These are phyloP conservation scores for Apiotrichum akiyoshidainum DNA, from an alignment of 1,284 basidiomycete species.

Conservation along the genomic window DNA sequence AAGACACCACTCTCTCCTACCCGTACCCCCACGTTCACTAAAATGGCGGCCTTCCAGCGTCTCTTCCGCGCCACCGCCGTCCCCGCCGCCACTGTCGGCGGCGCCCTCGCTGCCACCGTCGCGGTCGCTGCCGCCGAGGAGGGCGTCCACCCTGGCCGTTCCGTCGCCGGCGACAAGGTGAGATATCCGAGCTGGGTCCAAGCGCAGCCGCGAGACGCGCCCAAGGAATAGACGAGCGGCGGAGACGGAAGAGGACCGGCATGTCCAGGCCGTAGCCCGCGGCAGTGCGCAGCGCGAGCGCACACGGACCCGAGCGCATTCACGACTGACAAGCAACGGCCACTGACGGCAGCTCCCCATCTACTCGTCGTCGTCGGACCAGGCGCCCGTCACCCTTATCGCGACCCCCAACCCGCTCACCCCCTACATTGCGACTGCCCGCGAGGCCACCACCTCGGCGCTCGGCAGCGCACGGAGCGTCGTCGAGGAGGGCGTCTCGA, in stretches of 20 bases:
- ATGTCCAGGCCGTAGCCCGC: neutral
- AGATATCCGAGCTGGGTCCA: conserved; percentile 1
- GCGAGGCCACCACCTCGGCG: conserved; percentile 59
- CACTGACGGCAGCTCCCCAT: conserved; percentile 63
- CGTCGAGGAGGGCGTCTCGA: conserved; percentile 66
- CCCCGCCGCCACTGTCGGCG: conserved; percentile 19
- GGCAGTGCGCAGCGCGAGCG: too few species aligned
- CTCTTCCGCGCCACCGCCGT: conserved; percentile 21
- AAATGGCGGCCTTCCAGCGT: conserved; percentile 25
- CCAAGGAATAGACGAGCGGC: neutral
- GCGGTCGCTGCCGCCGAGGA: conserved; percentile 22
- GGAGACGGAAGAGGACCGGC: neutral
- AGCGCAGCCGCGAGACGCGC: neutral
- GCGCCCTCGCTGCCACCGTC: conserved; percentile 15
- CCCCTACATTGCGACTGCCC: conserved; percentile 63
- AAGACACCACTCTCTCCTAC: neutral
- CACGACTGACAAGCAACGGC: neutral
- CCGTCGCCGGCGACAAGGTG: conserved; percentile 38
- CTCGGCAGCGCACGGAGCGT: conserved; percentile 60
- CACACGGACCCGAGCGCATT: too few species aligned
- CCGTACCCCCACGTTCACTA: neutral
- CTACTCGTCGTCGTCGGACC: conserved; percentile 60
- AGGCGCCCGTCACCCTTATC: conserved; percentile 60
- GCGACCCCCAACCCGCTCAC: conserved; percentile 70
- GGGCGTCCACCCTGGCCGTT: conserved; percentile 32